phyloP scores from a whole-genome alignment of 1,284 basidiomycete species.

The Ustilago trichophora region DNA sequence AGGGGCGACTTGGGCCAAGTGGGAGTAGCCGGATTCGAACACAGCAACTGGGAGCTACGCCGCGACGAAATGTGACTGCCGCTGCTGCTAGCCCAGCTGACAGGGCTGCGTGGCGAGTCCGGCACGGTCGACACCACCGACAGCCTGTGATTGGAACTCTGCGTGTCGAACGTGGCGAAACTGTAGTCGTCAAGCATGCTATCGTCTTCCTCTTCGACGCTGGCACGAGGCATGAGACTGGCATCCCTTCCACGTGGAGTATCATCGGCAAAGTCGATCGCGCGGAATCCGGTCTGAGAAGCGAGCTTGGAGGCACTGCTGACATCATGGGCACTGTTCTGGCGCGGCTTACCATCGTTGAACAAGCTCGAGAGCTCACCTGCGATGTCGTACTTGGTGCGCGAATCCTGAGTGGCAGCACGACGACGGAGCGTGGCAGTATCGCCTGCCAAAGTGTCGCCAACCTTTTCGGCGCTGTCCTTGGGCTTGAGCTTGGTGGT shows the following conservation, averaged over 20 bases:
- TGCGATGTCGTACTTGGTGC: slow-evolving; percentile 37
- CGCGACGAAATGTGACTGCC: slow-evolving; percentile 16
- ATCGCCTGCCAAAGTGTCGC: not conserved
- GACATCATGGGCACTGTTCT: slow-evolving; percentile 2
- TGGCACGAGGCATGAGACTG: slow-evolving; percentile 4
- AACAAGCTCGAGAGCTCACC: slow-evolving; percentile 17
- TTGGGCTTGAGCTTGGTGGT: slow-evolving; percentile 22
- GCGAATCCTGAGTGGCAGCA: slow-evolving; percentile 17
- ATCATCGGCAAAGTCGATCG: slow-evolving; percentile 39
- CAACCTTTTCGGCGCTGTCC: not conserved
- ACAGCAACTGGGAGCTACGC: slow-evolving; percentile 26
- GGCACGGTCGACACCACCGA: slow-evolving; percentile 1
- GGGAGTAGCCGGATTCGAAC: slow-evolving; percentile 18
- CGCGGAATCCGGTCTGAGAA: slow-evolving; percentile 19
- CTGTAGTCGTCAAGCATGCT: slow-evolving; percentile 34
- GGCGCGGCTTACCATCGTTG: slow-evolving; percentile 21
- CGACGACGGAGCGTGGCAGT: slow-evolving; percentile 3
- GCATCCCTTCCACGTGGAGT: slow-evolving; percentile 38
- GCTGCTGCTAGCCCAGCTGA: slow-evolving; percentile 13
- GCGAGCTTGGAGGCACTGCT: not conserved
- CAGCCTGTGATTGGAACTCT: slow-evolving; percentile 23
- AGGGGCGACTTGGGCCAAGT: slow-evolving; percentile 40
- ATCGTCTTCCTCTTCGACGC: slow-evolving; percentile 28
- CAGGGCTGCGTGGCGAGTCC: slow-evolving; percentile 22
- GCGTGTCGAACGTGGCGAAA: slow-evolving; percentile 25